phyloP scores from a whole-genome alignment of 148 eudicot genomes.

The Drosera capensis region DNA sequence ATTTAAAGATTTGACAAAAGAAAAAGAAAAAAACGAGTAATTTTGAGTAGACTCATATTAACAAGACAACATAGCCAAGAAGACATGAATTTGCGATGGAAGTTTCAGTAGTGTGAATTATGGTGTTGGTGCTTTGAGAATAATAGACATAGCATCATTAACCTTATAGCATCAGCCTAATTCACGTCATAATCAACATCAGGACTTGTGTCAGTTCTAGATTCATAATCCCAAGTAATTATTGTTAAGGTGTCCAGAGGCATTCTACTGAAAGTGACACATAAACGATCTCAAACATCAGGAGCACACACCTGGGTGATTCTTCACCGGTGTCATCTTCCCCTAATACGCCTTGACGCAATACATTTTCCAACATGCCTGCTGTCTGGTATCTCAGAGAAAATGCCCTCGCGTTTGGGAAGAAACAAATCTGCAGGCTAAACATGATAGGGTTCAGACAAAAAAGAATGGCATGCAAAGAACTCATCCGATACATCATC shows the following conservation, averaged over 20 bases:
- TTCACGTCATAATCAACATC: not conserved
- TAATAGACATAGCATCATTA: too few relatives aligned
- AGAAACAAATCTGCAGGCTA: constrained; percentile 88
- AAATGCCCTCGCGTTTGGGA: constrained; percentile 73
- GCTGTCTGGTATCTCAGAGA: constrained; percentile 90
- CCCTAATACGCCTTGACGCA: constrained; percentile 87
- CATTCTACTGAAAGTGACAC: not conserved
- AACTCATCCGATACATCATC: too few relatives aligned
- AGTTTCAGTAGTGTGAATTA: too few relatives aligned
- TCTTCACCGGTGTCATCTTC: constrained; percentile 96
- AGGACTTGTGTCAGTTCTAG: not conserved
- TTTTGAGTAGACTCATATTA: too few relatives aligned
- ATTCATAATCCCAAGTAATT: too few relatives aligned
- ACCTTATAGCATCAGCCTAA: not conserved
- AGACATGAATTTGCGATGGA: too few relatives aligned
- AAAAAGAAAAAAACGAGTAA: too few relatives aligned
- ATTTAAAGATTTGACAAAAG: too few relatives aligned
- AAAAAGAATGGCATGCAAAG: constrained; percentile 6
- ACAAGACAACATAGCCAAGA: too few relatives aligned
- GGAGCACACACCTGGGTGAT: constrained; percentile 52
- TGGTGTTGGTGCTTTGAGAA: too few relatives aligned
- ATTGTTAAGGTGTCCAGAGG: not conserved
- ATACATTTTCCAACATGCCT: constrained; percentile 79
- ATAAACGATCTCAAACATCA: not conserved
- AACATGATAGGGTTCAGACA: constrained; percentile 21